A percentile compares a stretch with the other conserved stretches of the same genome.
phyloP scores from a whole-genome alignment of 1,284 basidiomycete species.

The Ustanciosporium gigantosporum region DNA sequence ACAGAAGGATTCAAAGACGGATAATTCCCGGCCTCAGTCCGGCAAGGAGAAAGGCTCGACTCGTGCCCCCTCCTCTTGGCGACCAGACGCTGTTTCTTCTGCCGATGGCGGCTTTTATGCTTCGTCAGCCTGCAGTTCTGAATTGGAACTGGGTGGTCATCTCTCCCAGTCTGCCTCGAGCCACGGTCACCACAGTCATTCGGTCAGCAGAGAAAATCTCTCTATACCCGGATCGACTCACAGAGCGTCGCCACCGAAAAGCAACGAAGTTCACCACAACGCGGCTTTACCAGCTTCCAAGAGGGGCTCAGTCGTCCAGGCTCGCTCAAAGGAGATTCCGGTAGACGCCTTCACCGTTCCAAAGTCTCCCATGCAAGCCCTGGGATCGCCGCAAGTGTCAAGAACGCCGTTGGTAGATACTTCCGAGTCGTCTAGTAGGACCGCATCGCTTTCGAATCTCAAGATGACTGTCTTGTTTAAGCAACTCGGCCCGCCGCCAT shows the following conservation, averaged over 20 bases:
- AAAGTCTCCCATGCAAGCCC: no score
- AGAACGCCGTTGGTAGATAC: neutral
- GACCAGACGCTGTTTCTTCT: neutral
- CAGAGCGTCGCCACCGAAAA: no score
- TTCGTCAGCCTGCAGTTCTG: constrained; percentile 12
- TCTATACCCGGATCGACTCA: no score
- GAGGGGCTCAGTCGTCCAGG: no score
- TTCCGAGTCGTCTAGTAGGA: neutral
- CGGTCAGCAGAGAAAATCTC: no score
- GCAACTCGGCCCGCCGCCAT: constrained; percentile 22
- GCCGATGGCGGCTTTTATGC: neutral
- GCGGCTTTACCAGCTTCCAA: no score
- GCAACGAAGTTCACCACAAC: no score
- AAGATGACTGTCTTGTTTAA: constrained; percentile 10
- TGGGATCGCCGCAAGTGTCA: neutral
- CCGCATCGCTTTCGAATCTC: constrained; percentile 1
- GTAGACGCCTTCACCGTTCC: no score
- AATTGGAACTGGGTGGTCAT: constrained; percentile 1
- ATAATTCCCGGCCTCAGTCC: no score
- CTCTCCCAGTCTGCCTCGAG: neutral
- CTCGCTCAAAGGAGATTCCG: no score
- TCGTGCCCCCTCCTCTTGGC: constrained; percentile 13
- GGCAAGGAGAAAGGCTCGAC: neutral
- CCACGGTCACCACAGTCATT: no score
- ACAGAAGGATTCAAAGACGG: constrained; percentile 1